Evolutionary conservation across 2,329 filamentous ascomycete species (phyloP).

Genomic region (Teratosphaeria gauchensis): DNA sequence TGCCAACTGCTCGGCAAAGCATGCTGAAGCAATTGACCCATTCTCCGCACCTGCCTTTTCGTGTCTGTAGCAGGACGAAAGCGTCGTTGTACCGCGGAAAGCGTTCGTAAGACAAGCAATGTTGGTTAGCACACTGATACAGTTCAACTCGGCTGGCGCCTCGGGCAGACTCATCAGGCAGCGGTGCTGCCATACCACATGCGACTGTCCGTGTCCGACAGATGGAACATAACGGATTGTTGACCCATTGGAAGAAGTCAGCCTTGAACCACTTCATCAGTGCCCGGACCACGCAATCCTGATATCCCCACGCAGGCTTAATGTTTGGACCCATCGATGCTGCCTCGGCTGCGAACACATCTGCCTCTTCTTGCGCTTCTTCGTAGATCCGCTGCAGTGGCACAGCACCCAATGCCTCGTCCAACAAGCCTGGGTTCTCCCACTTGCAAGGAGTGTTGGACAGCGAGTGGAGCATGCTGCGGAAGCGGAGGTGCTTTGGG

Average conservation of each 20-base stretch:
- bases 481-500: conserved; percentile 39
- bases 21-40: conserved; percentile 99
- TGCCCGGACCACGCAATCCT: conserved; percentile 88
- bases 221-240: conserved; percentile 77
- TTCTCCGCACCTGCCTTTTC: conserved; percentile 79
- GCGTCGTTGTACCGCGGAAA: conserved; percentile 94
- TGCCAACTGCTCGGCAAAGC: conserved; percentile 87
- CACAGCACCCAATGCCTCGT: conserved; percentile 80
- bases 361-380: conserved; percentile 87
- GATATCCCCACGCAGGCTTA: conserved; percentile 88
- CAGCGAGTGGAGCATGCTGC: conserved; percentile 70
- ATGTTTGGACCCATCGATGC: conserved; percentile 69
- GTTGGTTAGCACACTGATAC: conserved; percentile 70
- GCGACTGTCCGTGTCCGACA: conserved; percentile 77
- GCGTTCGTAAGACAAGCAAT: conserved; percentile 71
- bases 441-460: conserved; percentile 87
- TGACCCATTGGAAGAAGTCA: conserved; percentile 92
- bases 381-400: conserved; percentile 85
- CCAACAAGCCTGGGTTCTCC: conserved; percentile 88
- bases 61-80: conserved; percentile 80
- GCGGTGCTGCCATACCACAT: conserved; percentile 73
- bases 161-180: conserved; percentile 79
- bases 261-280: conserved; percentile 93
- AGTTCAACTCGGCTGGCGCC: conserved; percentile 82
- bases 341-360: conserved; percentile 78